Conservation (phyloP, 2,329 filamentous ascomycete genomes). For the Diatrype stigma region DNA sequence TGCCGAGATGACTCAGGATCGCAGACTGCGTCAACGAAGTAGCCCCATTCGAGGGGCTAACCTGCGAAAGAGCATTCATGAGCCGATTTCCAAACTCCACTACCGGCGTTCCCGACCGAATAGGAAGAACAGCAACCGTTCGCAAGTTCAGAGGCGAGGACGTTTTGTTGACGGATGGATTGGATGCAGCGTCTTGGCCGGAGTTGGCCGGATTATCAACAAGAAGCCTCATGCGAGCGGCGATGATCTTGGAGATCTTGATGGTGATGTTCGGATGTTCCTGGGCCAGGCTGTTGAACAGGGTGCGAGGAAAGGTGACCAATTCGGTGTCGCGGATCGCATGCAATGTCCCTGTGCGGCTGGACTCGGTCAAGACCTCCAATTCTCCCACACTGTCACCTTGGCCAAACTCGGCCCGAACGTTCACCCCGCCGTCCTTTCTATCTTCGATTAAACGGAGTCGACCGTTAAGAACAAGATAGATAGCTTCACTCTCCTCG, state of each 20-base stretch:
- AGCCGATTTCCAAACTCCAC: slow-evolving; percentile 90
- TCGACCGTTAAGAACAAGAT: slow-evolving; percentile 92
- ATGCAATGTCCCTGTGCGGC: slow-evolving; percentile 84
- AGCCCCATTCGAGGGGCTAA: slow-evolving; percentile 84
- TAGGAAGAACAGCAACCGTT: slow-evolving; percentile 87
- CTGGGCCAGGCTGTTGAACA: slow-evolving; percentile 96
- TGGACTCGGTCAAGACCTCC: slow-evolving; percentile 93
- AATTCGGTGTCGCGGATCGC: slow-evolving; percentile 96
- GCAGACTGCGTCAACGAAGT: slow-evolving; percentile 90
- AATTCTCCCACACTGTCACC: slow-evolving; percentile 97
- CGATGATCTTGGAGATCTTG: slow-evolving; percentile 98
- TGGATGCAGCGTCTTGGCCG: slow-evolving; percentile 56
- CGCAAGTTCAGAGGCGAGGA: slow-evolving; percentile 89
- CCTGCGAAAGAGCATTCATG: slow-evolving; percentile 82
- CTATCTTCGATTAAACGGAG: slow-evolving; percentile 79
- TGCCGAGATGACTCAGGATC: slow-evolving; percentile 89
- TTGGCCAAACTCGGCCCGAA: slow-evolving; percentile 89
- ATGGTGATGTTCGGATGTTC: slow-evolving; percentile 98
- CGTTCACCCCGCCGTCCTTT: slow-evolving; percentile 75
- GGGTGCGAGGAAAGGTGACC: slow-evolving; percentile 88
- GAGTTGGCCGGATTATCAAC: slow-evolving; percentile 75
- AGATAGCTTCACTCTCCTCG: slow-evolving; percentile 97
- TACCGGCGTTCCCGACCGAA: slow-evolving; percentile 87
- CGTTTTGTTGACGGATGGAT: slow-evolving; percentile 59
- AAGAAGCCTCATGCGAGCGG: slow-evolving; percentile 84